Percentiles rank a stretch among this genome's conserved stretches.
Conservation (phyloP, 345 rosid genomes). For the Brassica cretica region DNA sequence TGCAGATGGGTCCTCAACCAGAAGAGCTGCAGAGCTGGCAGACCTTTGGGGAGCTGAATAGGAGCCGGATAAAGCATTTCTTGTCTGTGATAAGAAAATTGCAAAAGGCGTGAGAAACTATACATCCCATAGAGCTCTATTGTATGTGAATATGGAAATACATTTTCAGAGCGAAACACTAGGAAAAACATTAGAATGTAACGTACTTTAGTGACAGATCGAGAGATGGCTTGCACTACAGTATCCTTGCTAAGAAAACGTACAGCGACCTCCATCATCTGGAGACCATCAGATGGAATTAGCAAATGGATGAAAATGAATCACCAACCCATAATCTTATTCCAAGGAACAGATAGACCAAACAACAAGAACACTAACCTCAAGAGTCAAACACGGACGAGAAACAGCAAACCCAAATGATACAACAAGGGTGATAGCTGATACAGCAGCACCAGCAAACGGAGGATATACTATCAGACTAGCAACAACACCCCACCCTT, state of each 20-base stretch:
- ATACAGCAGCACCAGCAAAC: slow-evolving; percentile 99
- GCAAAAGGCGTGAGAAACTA: slow-evolving; percentile 11
- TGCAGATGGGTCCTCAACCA: slow-evolving; percentile 94
- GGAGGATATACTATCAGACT: slow-evolving; percentile 97
- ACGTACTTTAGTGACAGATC: slow-evolving; percentile 96
- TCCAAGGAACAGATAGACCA: slow-evolving; percentile 10
- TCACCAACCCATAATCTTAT: neutral
- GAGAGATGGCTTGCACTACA: slow-evolving; percentile 89
- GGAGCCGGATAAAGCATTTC: slow-evolving; percentile 97
- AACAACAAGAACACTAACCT: slow-evolving; percentile 53
- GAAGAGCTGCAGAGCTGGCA: slow-evolving; percentile 98
- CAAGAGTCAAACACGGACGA: slow-evolving; percentile 94
- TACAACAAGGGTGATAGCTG: slow-evolving; percentile 94
- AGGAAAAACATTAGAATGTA: slow-evolving; percentile 19
- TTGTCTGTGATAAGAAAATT: slow-evolving; percentile 60
- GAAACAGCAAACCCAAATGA: slow-evolving; percentile 99
- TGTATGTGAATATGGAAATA: slow-evolving; percentile 2
- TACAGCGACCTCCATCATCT: slow-evolving; percentile 99
- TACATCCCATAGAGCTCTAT: slow-evolving; percentile 11
- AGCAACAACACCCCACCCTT: slow-evolving; percentile 99
- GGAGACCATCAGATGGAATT: slow-evolving; percentile 40
- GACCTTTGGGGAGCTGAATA: slow-evolving; percentile 99
- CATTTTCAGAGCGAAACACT: neutral
- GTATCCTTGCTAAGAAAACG: slow-evolving; percentile 97
- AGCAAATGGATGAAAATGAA: slow-evolving; percentile 18